Conservation (phyloP, 2,329 filamentous ascomycete species). For the Epichloe hybrida region DNA sequence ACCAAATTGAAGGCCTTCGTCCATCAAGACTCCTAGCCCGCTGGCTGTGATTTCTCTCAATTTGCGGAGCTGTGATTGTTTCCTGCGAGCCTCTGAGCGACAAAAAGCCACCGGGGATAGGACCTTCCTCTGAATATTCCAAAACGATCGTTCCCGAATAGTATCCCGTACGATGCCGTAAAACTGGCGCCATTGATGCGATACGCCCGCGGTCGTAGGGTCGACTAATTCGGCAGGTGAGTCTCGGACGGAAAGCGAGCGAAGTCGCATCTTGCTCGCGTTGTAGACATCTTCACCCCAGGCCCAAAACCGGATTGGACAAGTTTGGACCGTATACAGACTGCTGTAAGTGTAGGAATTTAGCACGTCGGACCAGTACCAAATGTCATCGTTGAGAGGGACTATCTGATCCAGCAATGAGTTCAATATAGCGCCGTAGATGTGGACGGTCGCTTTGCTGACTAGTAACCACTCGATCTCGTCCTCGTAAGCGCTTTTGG, state of each 20-base stretch:
- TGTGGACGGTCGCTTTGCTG: slow-evolving; percentile 84
- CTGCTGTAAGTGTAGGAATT: slow-evolving; percentile 65
- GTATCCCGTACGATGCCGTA: slow-evolving; percentile 69
- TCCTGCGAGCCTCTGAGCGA: slow-evolving; percentile 60
- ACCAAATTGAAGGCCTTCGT: slow-evolving; percentile 64
- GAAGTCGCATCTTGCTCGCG: slow-evolving; percentile 40
- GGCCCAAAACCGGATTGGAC: slow-evolving; percentile 59
- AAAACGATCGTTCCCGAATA: slow-evolving; percentile 57
- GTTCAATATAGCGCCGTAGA: slow-evolving; percentile 68
- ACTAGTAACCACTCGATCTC: slow-evolving; percentile 86
- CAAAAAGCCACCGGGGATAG: slow-evolving; percentile 67
- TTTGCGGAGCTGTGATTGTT: slow-evolving; percentile 56
- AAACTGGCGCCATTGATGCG: slow-evolving; percentile 52
- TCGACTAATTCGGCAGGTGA: slow-evolving; percentile 20
- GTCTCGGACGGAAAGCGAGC: slow-evolving; percentile 16
- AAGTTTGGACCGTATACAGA: slow-evolving; percentile 77
- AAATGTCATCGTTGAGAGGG: slow-evolving; percentile 72
- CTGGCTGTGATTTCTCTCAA: slow-evolving; percentile 72
- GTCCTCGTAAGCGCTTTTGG: slow-evolving; percentile 45
- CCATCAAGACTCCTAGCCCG: slow-evolving; percentile 74
- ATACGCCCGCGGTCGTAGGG: slow-evolving; percentile 25
- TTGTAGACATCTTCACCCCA: slow-evolving; percentile 58
- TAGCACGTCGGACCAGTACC: slow-evolving; percentile 90
- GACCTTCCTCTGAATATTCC: slow-evolving; percentile 56
- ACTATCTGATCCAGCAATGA: slow-evolving; percentile 72